phyloP scores from a whole-genome alignment of 2,329 filamentous ascomycete genomes.

The Zalaria obscura region DNA sequence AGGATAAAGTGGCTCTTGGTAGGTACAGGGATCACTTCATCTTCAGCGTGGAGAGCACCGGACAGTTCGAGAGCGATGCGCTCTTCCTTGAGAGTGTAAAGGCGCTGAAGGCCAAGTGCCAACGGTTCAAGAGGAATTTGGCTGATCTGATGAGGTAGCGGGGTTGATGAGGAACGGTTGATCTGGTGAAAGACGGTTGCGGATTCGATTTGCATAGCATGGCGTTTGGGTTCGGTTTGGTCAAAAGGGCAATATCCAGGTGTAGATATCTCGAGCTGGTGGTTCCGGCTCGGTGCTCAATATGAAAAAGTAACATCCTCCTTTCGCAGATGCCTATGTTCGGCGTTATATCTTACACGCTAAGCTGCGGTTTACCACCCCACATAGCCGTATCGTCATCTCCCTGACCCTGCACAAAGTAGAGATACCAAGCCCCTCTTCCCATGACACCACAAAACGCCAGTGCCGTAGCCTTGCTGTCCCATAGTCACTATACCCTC shows the following conservation, averaged over 20 bases:
- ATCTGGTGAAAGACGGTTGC: background rate
- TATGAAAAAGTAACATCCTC: too few species aligned
- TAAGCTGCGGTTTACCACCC: too few species aligned
- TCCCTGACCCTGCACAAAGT: too few species aligned
- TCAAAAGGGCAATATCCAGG: background rate
- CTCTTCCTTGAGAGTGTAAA: constrained; percentile 83
- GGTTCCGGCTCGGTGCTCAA: too few species aligned
- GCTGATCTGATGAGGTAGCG: constrained; percentile 20
- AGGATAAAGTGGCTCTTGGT: constrained; percentile 88
- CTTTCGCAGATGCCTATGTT: too few species aligned
- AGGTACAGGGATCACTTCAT: constrained; percentile 92
- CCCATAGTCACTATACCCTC: too few species aligned
- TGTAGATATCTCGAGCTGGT: background rate
- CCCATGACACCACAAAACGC: too few species aligned
- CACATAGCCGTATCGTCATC: too few species aligned
- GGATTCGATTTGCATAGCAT: constrained; percentile 6
- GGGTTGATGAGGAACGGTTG: background rate
- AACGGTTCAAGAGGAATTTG: constrained; percentile 57
- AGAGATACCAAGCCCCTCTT: too few species aligned
- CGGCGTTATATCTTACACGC: too few species aligned
- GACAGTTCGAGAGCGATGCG: constrained; percentile 87
- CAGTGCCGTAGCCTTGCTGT: too few species aligned
- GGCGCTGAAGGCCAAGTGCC: constrained; percentile 73
- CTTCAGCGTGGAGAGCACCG: constrained; percentile 86
- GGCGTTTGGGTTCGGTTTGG: constrained; percentile 3